phyloP scores from a whole-genome alignment of 306 rosid species.

The Rosa persica region DNA sequence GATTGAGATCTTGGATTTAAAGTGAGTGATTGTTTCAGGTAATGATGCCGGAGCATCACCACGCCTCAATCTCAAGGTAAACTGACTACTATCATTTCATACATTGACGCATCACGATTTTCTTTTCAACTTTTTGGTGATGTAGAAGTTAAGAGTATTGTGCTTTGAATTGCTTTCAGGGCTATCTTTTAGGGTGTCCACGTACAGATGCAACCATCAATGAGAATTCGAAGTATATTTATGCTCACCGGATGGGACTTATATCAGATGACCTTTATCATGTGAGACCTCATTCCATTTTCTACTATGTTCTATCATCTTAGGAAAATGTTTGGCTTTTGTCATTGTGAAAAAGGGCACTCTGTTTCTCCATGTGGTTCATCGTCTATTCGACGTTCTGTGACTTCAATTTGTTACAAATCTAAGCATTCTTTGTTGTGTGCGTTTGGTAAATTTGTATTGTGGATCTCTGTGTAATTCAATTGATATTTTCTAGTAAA shows the following conservation, averaged over 20 bases:
- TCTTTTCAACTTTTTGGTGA: neutral
- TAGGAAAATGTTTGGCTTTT: neutral
- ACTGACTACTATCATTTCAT: neutral
- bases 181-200: conserved; percentile 22
- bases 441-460: neutral
- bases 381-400: neutral
- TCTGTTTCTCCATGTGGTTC: neutral
- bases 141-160: neutral
- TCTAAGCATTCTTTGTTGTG: neutral
- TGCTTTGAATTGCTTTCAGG: conserved; percentile 15
- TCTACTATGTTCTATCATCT: neutral
- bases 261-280: conserved; percentile 25
- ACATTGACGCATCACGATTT: neutral
- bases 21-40: neutral
- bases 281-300: neutral
- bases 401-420: neutral
- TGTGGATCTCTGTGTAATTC: neutral
- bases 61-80: conserved; percentile 26
- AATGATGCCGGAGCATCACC: conserved; percentile 12
- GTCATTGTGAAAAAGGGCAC: neutral
- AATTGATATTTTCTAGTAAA: neutral
- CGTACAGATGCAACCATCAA: conserved; percentile 6
- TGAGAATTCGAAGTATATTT: conserved; percentile 16
- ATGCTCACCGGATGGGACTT: conserved; percentile 22
- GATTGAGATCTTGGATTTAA: neutral